Base-by-base conservation (phyloP, 495 filamentous ascomycete genomes). In the Amniculicola lignicola region DNA sequence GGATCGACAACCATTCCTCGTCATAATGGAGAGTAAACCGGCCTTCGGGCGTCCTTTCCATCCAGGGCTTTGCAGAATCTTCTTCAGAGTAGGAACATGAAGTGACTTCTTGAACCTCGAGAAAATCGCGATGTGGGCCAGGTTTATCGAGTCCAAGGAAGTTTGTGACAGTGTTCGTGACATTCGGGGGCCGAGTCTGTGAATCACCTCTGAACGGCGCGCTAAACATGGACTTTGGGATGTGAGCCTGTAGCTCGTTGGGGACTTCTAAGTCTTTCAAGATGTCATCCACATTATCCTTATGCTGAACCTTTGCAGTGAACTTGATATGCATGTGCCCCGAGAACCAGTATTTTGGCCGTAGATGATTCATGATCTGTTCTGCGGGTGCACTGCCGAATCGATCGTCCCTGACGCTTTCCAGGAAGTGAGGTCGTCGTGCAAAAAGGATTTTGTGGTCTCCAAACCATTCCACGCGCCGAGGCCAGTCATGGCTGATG, bases 81-180 rank as follows among this genome's bases (percentile, higher is more conserved):
- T 48, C 24, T 25, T 14, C 21, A n/a, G 25, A 41, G 11, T 33
- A 19, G 15, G 10, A 11, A 18, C 21, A 2, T 3, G 84, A 73
- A 0, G 64, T 21, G 28, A 93, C 71, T 14, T 82, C 75, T 16
- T 85, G 67, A 5, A 96, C 69, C 55, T 95, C 86, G 33, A 96
- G 76, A 65, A 89, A 96, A 11, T 89, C 77, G 15, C 82, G 81
- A 5, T 79, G 72, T 0, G 85, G 83, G 23, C 89, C 77, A 55
- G 84, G 88, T 67, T 97, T 97, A 71, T 95, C 90, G 5, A 97
- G 73, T 2, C 91, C 87, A 10, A 97, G 78, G 70, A 97, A 97
- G 25, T 81, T 74, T 2, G 89, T 93, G 15, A 74, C 75, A 2
- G 70, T 80, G 68, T 95, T 95, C 14, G 72, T 78, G 50, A 90